Percentiles rank a stretch among this genome's conserved stretches.
Conservation (phyloP, 768 basidiomycete genomes). For the Mycena kentingensis region DNA sequence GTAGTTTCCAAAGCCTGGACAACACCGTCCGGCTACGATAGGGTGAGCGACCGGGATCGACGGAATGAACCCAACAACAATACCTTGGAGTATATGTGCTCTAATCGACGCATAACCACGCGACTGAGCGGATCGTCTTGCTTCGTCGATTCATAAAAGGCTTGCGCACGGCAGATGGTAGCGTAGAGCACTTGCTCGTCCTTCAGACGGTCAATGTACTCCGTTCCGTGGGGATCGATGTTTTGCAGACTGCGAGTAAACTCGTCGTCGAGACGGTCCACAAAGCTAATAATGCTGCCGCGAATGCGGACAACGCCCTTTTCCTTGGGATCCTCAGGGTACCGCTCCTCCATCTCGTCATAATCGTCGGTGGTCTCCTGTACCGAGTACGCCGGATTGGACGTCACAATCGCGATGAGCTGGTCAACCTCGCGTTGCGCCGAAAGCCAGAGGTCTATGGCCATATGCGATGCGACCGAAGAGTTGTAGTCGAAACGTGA, state of each 20-base stretch:
- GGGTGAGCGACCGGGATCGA: conserved; percentile 15
- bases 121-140: conserved; percentile 81
- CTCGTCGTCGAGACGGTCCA: conserved; percentile 96
- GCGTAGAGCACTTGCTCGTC: conserved; percentile 94
- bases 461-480: conserved; percentile 84
- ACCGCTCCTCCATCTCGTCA: conserved; percentile 84
- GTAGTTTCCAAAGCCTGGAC: conserved; percentile 85
- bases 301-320: conserved; percentile 82
- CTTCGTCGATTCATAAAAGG: conserved; percentile 82
- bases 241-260: conserved; percentile 97
- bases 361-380: conserved; percentile 90
- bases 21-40: conserved; percentile 82
- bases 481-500: conserved; percentile 98
- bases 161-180: conserved; percentile 90
- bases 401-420: conserved; percentile 76
- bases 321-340: conserved; percentile 59
- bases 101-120: conserved; percentile 91
- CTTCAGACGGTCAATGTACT: conserved; percentile 95
- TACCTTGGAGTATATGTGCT: conserved; percentile 99
- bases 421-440: conserved; percentile 89
- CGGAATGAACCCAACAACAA: neutral
- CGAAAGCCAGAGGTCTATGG: conserved; percentile 85
- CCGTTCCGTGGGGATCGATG: conserved; percentile 98
- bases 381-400: conserved; percentile 75
- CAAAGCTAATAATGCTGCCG: conserved; percentile 93